Base-by-base conservation (phyloP, 1,284 basidiomycete genomes). In the Cronartium quercuum region DNA sequence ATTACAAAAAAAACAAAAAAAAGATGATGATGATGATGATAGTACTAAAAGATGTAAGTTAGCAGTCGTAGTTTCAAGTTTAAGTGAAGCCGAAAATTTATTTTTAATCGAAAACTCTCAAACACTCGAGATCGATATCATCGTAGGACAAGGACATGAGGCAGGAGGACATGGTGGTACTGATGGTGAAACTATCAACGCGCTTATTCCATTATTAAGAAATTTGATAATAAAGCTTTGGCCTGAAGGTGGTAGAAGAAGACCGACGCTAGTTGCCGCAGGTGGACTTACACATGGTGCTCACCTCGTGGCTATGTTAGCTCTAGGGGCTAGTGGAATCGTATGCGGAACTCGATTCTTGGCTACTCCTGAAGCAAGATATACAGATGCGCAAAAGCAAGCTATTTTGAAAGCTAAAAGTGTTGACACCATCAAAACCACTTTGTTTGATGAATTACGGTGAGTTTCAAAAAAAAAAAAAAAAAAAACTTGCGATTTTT, bases 61-160 rank as follows among this genome's bases (percentile, higher is more conserved):
- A 7, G 64, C 42, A 12, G 18, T 51, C 6, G 18, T 29, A 12
- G 40, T 66, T 79, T 88, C 87, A 0, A 81, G 85, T 58, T 89
- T 90, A 79, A 84, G 88, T 6, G 87, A 87, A 77, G 83, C 89
- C 24, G 84, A 84, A 62, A 87, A 87, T 40, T 83, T 86, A 7
- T 81, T 86, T 76, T 86, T 89, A 76, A 88, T 88, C 13, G 81
- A 84, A 21, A 76, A 82, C 58, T 89, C 89, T 12, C 80, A 84
- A 21, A 82, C 86, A 44, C 84, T 86, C 37, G 89, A 88, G 86
- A 87, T 83, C 7, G 90, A 91, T 81, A 85, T 88, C 65, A 81
- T 91, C 69, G 86, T 91, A n/a, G 88, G 86, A 13, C 90, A 91
- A 88, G 89, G 90, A 13, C 86, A 83, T 77, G 90, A 91, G 82